Evolutionary conservation across 371 early-diverging fungal genomes (phyloP).

Genomic region (Coemansia sp.): DNA sequence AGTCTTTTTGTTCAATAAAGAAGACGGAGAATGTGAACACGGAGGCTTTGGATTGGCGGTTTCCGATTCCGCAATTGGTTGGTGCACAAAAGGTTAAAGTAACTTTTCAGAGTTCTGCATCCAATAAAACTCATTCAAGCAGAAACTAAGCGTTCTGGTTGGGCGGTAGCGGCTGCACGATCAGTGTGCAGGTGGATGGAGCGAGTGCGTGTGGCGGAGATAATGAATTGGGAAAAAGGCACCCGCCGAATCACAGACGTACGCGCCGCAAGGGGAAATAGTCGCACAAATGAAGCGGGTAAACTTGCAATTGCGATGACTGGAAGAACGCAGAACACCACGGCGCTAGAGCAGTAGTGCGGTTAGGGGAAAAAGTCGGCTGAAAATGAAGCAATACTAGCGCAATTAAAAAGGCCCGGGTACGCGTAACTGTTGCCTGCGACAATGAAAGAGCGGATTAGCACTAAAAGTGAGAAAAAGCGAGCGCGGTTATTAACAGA

Average conservation of each 20-base stretch:
- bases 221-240: not conserved
- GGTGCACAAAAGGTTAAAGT: not conserved
- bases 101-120: slow-evolving; percentile 7
- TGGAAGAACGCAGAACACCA: not conserved
- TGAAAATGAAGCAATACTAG: slow-evolving; percentile 3
- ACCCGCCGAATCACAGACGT: no score
- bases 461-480: not conserved
- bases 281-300: not conserved
- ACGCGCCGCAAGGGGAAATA: no score
- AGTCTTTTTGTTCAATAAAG: not conserved
- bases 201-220: slow-evolving; percentile 6
- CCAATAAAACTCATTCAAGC: slow-evolving; percentile 2
- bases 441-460: not conserved
- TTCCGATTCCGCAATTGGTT: slow-evolving; percentile 12
- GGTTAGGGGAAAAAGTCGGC: not conserved
- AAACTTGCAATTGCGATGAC: not conserved
- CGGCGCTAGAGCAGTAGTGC: not conserved
- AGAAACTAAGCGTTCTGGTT: not conserved
- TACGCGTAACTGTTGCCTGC: slow-evolving; percentile 1
- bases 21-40: slow-evolving; percentile 6
- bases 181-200: not conserved
- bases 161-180: not conserved
- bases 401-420: slow-evolving; percentile 2
- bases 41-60: not conserved
- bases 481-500: not conserved